Conservation (phyloP, 305 asterid species). For the Solanum aculeatissimum region DNA sequence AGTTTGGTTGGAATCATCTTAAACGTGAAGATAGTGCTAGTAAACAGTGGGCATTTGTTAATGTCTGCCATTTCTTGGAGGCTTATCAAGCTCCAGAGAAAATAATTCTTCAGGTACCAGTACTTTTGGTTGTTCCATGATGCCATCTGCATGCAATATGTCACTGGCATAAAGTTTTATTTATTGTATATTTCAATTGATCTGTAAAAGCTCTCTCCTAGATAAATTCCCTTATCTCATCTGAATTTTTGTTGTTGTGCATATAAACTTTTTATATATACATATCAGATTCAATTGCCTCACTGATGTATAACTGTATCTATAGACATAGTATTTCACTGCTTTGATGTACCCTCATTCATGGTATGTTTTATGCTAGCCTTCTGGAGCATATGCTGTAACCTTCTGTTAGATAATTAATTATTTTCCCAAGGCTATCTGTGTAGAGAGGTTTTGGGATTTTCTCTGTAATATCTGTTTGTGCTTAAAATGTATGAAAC, state of each 20-base stretch:
- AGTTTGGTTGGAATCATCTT: conserved; percentile 99
- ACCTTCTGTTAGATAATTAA: neutral
- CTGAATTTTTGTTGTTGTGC: neutral
- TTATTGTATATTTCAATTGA: neutral
- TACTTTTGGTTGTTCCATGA: conserved; percentile 4
- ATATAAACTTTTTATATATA: neutral
- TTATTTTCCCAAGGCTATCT: neutral
- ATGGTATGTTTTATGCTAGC: neutral
- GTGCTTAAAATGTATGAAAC: neutral
- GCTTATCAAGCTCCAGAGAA: conserved; percentile 99
- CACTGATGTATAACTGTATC: neutral
- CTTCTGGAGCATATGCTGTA: neutral
- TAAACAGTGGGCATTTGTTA: conserved; percentile 99
- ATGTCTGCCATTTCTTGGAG: conserved; percentile 98
- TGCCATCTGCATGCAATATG: neutral
- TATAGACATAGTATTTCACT: neutral
- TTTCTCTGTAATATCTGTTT: neutral
- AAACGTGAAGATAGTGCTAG: conserved; percentile 99
- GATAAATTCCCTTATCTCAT: neutral
- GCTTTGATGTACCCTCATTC: neutral
- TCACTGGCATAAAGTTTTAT: neutral
- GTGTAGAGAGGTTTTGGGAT: neutral
- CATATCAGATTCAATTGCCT: neutral
- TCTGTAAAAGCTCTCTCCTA: neutral
- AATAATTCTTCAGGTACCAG: conserved; percentile 85